Evolutionary conservation across 2,329 filamentous ascomycete genomes (phyloP).

Genomic region (Coccinonectria pachysandricola): DNA sequence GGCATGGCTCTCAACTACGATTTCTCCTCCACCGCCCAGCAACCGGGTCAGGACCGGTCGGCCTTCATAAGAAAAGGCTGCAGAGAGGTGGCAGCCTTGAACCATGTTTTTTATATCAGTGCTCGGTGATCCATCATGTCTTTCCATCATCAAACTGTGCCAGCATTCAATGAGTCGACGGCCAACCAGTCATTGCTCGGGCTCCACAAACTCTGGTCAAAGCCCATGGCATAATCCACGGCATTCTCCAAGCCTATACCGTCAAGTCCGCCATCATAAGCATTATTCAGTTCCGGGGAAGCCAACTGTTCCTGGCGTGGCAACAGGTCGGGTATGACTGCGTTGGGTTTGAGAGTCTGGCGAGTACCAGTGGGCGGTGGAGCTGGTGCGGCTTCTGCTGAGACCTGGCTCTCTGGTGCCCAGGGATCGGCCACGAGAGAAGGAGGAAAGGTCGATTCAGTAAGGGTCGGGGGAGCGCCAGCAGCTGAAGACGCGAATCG

Average conservation of each 20-base stretch:
- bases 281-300: conserved; percentile 37
- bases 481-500: conserved; percentile 12
- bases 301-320: conserved; percentile 20
- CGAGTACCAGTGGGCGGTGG: conserved; percentile 12
- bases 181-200: conserved; percentile 23
- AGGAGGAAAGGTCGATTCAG: conserved; percentile 21
- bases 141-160: conserved; percentile 21
- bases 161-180: conserved; percentile 23
- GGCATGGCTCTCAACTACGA: too few species aligned
- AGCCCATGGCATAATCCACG: conserved; percentile 31
- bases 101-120: too few species aligned
- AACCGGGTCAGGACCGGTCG: too few species aligned
- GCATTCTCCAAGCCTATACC: conserved; percentile 36
- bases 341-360: conserved; percentile 6
- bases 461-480: conserved; percentile 13
- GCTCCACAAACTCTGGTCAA: conserved; percentile 28
- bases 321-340: conserved; percentile 12
- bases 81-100: too few species aligned
- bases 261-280: conserved; percentile 39
- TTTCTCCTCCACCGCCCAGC: too few species aligned
- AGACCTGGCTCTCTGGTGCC: conserved; percentile 20
- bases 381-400: conserved; percentile 9
- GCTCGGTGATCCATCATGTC: too few species aligned
- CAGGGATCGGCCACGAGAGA: conserved; percentile 21
- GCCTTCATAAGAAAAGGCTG: too few species aligned